These are phyloP conservation scores for Globisporangium sylvaticum DNA, from an alignment of 352 stramenopile species.

Conservation along the genomic window DNA sequence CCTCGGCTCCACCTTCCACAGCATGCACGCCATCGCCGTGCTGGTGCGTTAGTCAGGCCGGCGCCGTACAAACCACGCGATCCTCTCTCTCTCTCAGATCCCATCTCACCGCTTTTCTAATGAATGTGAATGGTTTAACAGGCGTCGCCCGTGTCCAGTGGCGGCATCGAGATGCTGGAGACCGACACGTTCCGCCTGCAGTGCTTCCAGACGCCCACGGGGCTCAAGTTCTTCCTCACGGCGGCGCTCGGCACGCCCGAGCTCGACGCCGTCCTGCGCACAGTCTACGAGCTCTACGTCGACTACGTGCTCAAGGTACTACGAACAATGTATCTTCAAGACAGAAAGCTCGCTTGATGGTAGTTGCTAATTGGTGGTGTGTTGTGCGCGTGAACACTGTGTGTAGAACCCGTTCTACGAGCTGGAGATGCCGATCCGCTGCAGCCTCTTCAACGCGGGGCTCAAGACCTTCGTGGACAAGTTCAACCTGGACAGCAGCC, in stretches of 20 bases:
- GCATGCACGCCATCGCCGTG: constrained; percentile 90
- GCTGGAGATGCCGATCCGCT: constrained; percentile 94
- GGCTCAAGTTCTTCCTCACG: constrained; percentile 94
- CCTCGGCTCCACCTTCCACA: constrained; percentile 93
- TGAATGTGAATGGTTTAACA: constrained; percentile 11
- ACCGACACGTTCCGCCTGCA: constrained; percentile 90
- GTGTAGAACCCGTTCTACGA: constrained; percentile 93
- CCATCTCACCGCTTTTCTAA: not conserved
- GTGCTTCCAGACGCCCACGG: constrained; percentile 91
- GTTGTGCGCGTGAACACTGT: not conserved
- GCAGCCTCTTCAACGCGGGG: constrained; percentile 88
- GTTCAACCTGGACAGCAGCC: constrained; percentile 66
- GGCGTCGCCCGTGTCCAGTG: constrained; percentile 77
- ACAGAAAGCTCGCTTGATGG: not conserved
- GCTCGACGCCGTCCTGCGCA: constrained; percentile 78
- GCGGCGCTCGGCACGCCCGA: constrained; percentile 80
- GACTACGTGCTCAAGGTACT: constrained; percentile 94
- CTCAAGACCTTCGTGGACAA: constrained; percentile 88
- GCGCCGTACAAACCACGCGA: not conserved
- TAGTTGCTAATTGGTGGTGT: not conserved
- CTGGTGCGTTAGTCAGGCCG: constrained; percentile 28
- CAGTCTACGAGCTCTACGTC: constrained; percentile 93
- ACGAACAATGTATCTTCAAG: not conserved
- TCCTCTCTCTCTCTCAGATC: not conserved
- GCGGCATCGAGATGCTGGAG: constrained; percentile 90